phyloP scores from a whole-genome alignment of 805 yeast species.

The Sungouiella blattae region DNA sequence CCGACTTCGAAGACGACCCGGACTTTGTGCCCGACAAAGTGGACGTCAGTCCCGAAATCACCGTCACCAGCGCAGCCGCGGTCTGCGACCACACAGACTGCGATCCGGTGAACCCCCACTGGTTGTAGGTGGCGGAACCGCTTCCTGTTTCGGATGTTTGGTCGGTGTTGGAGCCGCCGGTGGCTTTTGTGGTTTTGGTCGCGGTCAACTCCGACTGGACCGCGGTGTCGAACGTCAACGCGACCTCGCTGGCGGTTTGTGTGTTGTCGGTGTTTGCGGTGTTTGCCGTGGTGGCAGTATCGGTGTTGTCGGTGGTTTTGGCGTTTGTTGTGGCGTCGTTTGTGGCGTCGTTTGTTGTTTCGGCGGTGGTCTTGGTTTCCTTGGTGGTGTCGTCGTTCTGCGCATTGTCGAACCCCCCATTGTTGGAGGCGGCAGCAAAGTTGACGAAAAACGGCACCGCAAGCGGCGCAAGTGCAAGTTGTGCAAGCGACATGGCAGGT shows the following conservation, averaged over 20 bases:
- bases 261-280: constrained; percentile 1
- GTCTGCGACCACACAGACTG: constrained; percentile 33
- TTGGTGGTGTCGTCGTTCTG: constrained; percentile 1
- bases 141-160: constrained; percentile 4
- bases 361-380: not conserved
- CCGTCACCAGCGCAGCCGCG: constrained; percentile 1
- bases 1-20: not conserved
- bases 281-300: constrained; percentile 4
- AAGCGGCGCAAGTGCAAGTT: not conserved
- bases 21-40: not conserved
- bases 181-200: constrained; percentile 6
- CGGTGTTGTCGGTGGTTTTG: constrained; percentile 1
- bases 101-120: constrained; percentile 41
- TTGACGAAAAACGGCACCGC: not conserved
- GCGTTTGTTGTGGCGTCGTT: not conserved
- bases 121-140: constrained; percentile 23
- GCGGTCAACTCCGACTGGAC: constrained; percentile 3
- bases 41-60: not conserved
- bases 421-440: constrained; percentile 8
- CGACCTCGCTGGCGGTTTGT: not conserved
- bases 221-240: not conserved
- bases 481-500: not conserved
- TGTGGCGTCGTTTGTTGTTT: not conserved
- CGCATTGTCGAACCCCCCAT: constrained; percentile 14
- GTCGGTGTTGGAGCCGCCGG: constrained; percentile 1